Percentiles rank a stretch among this genome's conserved stretches.
These are phyloP conservation scores for Prunus mira DNA, from an alignment of 306 rosid species.

Conservation along the genomic window DNA sequence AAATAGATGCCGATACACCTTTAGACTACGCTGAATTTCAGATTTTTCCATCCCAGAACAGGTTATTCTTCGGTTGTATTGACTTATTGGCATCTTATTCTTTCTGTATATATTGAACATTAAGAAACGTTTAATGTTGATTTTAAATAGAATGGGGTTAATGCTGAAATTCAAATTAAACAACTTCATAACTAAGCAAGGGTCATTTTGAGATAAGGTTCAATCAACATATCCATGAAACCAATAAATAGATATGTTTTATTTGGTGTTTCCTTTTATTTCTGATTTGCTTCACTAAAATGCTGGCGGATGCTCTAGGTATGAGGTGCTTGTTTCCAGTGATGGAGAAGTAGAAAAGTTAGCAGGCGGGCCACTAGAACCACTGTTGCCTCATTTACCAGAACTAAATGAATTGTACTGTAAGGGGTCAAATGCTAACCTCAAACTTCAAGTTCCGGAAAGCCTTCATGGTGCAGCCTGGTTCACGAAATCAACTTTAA, in stretches of 20 bases:
- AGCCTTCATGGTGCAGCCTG: conserved; percentile 54
- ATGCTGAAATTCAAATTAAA: background rate
- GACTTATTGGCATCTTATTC: background rate
- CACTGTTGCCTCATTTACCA: conserved; percentile 64
- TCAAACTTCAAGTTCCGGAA: conserved; percentile 56
- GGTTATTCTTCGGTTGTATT: conserved; percentile 34
- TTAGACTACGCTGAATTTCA: conserved; percentile 68
- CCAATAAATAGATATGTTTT: background rate
- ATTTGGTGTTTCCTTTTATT: background rate
- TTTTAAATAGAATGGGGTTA: background rate
- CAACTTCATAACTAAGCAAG: background rate
- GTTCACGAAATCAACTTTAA: conserved; percentile 79
- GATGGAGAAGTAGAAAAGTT: conserved; percentile 50
- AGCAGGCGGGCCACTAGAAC: conserved; percentile 60
- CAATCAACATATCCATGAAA: background rate
- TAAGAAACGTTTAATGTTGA: background rate
- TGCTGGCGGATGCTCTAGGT: conserved; percentile 41
- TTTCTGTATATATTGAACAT: background rate
- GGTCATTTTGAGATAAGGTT: background rate
- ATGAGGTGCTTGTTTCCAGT: conserved; percentile 57
- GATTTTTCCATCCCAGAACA: conserved; percentile 65
- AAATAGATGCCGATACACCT: conserved; percentile 40
- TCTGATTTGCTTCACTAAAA: background rate
- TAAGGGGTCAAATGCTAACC: conserved; percentile 54
- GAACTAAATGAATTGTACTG: conserved; percentile 48